A percentile compares a stretch with the other conserved stretches of the same genome.
phyloP scores from a whole-genome alignment of 306 rosid species.

The Cicer bijugum region DNA sequence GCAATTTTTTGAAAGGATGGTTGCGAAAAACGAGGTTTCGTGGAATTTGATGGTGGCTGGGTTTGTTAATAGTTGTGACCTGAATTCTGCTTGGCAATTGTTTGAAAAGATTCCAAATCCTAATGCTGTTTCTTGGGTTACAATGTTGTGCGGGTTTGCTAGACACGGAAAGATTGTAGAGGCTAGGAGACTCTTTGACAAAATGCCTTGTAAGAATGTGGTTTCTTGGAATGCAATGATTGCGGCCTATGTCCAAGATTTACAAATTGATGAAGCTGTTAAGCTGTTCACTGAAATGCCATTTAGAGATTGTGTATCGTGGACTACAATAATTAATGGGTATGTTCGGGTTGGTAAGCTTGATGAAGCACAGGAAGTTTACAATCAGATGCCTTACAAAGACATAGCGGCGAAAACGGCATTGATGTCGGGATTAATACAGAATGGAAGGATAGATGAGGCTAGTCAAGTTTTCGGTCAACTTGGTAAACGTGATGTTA shows the following conservation, averaged over 20 bases:
- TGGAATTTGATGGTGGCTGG: slow-evolving; percentile 88
- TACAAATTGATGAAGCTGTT: slow-evolving; percentile 68
- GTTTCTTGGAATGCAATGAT: slow-evolving; percentile 96
- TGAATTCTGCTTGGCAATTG: slow-evolving; percentile 71
- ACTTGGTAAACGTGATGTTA: slow-evolving; percentile 53
- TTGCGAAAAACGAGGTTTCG: slow-evolving; percentile 66
- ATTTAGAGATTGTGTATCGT: slow-evolving; percentile 68
- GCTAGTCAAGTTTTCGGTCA: slow-evolving; percentile 65
- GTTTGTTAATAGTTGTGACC: slow-evolving; percentile 59
- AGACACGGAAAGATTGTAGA: slow-evolving; percentile 59
- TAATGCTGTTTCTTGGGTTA: slow-evolving; percentile 67
- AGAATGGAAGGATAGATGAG: slow-evolving; percentile 63
- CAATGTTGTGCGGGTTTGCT: slow-evolving; percentile 76
- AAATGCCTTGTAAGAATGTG: slow-evolving; percentile 66
- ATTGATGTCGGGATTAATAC: slow-evolving; percentile 72
- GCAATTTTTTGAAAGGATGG: slow-evolving; percentile 66
- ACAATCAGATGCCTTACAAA: slow-evolving; percentile 70
- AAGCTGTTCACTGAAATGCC: slow-evolving; percentile 66
- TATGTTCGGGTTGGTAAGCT: slow-evolving; percentile 70
- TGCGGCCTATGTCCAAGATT: slow-evolving; percentile 67
- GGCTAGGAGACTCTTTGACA: slow-evolving; percentile 68
- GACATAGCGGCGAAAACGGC: slow-evolving; percentile 78
- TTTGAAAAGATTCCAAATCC: slow-evolving; percentile 66
- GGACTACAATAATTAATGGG: slow-evolving; percentile 83
- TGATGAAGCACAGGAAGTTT: slow-evolving; percentile 62